Conservation (phyloP, 2,329 filamentous ascomycete genomes). For the Calonectria leucothoes region DNA sequence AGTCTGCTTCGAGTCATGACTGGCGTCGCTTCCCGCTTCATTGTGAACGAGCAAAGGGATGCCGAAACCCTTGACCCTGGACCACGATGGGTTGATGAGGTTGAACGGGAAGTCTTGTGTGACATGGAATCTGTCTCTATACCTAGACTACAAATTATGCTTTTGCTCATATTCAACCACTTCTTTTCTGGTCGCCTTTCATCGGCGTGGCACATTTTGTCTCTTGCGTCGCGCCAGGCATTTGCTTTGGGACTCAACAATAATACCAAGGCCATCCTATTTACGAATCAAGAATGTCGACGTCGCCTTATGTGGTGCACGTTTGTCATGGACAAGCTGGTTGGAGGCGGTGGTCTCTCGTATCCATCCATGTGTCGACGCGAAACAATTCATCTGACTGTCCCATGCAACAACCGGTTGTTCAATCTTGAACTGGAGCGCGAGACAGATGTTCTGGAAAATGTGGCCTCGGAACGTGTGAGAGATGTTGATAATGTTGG, state of each 20-base stretch:
- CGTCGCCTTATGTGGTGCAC: neutral
- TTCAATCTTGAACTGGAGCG: neutral
- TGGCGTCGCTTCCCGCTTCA: neutral
- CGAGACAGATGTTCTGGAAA: neutral
- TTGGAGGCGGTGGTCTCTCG: neutral
- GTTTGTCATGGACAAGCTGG: neutral
- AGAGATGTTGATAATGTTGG: neutral
- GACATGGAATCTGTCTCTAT: neutral
- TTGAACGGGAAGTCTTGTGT: neutral
- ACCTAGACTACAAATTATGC: neutral
- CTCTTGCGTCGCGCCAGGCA: neutral
- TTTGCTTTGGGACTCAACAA: neutral
- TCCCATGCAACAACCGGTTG: neutral
- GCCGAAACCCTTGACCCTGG: neutral
- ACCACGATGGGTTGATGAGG: neutral
- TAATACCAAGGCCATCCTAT: neutral
- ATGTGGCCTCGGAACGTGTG: neutral
- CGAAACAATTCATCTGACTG: neutral
- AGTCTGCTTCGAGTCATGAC: neutral
- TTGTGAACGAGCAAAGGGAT: neutral
- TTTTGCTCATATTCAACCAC: neutral
- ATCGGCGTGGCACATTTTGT: neutral
- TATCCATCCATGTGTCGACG: neutral
- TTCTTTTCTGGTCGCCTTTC: neutral
- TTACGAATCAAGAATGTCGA: neutral